These are phyloP conservation scores for Metarhizium album DNA, from an alignment of 2,329 filamentous ascomycete genomes.

Conservation along the genomic window DNA sequence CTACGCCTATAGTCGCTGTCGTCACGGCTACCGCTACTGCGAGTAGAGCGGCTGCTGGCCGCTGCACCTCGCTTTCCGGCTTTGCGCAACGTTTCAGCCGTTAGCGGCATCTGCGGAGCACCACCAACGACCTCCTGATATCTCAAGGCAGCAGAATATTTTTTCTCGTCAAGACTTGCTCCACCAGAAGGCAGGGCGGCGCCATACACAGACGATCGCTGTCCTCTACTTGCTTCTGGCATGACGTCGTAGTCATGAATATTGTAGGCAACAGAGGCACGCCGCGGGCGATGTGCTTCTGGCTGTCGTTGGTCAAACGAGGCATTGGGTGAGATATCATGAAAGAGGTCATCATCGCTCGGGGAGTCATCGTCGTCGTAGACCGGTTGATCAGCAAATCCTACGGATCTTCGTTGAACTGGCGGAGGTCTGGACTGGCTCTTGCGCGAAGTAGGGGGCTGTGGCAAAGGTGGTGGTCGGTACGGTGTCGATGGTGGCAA, in stretches of 20 bases:
- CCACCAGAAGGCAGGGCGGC: constrained; percentile 22
- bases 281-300: constrained; percentile 23
- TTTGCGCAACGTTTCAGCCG: constrained; percentile 43
- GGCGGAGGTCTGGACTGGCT: constrained; percentile 21
- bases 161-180: constrained; percentile 26
- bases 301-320: constrained; percentile 22
- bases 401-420: constrained; percentile 19
- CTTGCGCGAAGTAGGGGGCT: constrained; percentile 14
- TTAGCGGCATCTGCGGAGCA: constrained; percentile 36
- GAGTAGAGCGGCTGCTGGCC: constrained; percentile 44
- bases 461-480: constrained; percentile 16
- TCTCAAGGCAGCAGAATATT: constrained; percentile 24
- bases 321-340: constrained; percentile 26
- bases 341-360: constrained; percentile 25
- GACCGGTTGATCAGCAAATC: constrained; percentile 19
- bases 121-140: constrained; percentile 46
- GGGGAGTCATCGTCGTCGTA: constrained; percentile 30
- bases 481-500: constrained; percentile 19
- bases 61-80: constrained; percentile 34
- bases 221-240: constrained; percentile 23
- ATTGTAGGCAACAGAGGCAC: constrained; percentile 27
- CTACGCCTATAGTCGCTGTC: constrained; percentile 54
- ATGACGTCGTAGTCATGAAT: constrained; percentile 29
- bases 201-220: constrained; percentile 31
- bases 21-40: constrained; percentile 49